A percentile compares a stretch with the other conserved stretches of the same genome.
Evolutionary conservation across 192 early-diverging fungal genomes (phyloP).

Genomic region (Podila verticillata): DNA sequence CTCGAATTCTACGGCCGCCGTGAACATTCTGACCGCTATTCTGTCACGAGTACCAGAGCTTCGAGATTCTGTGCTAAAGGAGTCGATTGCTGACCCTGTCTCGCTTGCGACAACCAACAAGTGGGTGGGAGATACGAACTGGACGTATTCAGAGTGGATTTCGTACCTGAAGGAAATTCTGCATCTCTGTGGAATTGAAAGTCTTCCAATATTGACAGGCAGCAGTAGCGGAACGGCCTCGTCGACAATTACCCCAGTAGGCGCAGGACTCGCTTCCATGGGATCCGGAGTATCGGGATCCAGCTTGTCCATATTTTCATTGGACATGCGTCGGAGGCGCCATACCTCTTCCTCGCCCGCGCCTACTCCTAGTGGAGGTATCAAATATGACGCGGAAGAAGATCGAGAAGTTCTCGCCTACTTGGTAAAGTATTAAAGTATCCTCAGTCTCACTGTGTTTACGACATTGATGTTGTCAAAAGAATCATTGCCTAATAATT

Average conservation of each 20-base stretch:
- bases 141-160: conserved; percentile 34
- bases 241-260: background rate
- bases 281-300: conserved; percentile 4
- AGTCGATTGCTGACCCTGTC: conserved; percentile 25
- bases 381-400: conserved; percentile 35
- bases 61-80: conserved; percentile 20
- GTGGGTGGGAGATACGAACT: background rate
- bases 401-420: conserved; percentile 35
- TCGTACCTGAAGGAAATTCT: conserved; percentile 34
- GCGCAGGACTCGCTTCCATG: conserved; percentile 6
- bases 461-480: background rate
- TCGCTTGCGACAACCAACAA: background rate
- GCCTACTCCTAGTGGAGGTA: conserved; percentile 7
- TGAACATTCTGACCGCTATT: conserved; percentile 23
- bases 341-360: conserved; percentile 8
- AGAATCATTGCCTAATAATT: background rate
- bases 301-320: conserved; percentile 20
- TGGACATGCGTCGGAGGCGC: conserved; percentile 26
- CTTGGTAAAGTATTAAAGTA: conserved; percentile 13
- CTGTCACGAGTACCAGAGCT: conserved; percentile 27
- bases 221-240: background rate
- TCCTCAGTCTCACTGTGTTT: background rate
- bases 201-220: background rate
- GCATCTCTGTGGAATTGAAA: conserved; percentile 34
- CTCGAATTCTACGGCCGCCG: conserved; percentile 25